Base-by-base conservation (phyloP, 2,329 filamentous ascomycete genomes). In the Thelonectria olida region DNA sequence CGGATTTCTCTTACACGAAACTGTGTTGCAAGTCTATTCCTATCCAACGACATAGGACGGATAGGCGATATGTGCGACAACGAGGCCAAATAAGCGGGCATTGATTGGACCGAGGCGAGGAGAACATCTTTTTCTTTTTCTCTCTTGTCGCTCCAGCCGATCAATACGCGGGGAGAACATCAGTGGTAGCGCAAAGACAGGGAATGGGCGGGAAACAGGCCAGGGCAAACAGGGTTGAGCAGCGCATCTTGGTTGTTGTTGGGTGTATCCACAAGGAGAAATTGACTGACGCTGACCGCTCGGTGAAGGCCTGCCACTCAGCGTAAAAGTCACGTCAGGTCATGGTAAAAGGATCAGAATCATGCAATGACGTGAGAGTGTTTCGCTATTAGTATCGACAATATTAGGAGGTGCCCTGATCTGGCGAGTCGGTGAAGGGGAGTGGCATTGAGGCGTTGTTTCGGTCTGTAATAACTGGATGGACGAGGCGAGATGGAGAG, bases 1-100 rank as follows among this genome's bases (percentile, higher is more conserved):
- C 55, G 61, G 66, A 71, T 75, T 77, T 76, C 74, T 76, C 72
- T 77, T 76, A 75, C 74, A 75, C 72, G 67, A 76, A 73, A 62
- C 63, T 65, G 70, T 72, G 71, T 75, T 74, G 74, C 74, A 74
- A 75, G 73, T 69, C 69, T 45, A 65, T 68, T 69, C 64, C 63
- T 54, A 67, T 64, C 66, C 68, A 66, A n/a, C n/a, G n/a, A n/a
- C n/a, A n/a, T 67, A 65, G 63, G 54, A 54, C 41, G 62, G 58
- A 66, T 64, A 64, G 68, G 65, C 63, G 67, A 71, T 64, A 68
- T 62, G 70, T 67, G 67, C 64, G 65, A 65, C 54, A 47, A 51
- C 56, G 51, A 58, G 23, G 31, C 42, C 62, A 47, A 67, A 63
- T 66, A 58, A 64, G 54, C 64, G 58, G 45, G 41, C 52, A 44